These are phyloP conservation scores for Cladosporium cucumerinum DNA, from an alignment of 2,329 filamentous ascomycete species.

Conservation along the genomic window DNA sequence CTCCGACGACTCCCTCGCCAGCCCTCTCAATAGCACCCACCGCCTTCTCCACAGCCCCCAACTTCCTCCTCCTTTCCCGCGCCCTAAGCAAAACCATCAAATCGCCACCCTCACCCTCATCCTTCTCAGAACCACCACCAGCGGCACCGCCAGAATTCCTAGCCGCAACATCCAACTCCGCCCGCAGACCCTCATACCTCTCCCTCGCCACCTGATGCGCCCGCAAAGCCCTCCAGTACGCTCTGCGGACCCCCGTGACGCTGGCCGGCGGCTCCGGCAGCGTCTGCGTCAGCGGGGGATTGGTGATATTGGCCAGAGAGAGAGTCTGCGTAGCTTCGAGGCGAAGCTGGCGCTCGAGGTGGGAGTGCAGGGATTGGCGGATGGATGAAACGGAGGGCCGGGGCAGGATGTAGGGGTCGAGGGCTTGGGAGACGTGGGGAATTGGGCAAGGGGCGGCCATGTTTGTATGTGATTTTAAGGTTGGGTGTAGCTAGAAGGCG, in stretches of 20 bases:
- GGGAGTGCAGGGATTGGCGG: slow-evolving; percentile 27
- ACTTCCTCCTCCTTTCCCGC: slow-evolving; percentile 5
- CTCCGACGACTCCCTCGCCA: not conserved
- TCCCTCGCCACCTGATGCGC: slow-evolving; percentile 30
- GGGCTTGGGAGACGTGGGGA: slow-evolving; percentile 29
- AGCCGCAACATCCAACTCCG: slow-evolving; percentile 23
- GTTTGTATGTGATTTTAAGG: not conserved
- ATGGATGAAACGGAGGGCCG: slow-evolving; percentile 29
- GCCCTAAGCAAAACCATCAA: slow-evolving; percentile 9
- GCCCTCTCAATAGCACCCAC: slow-evolving; percentile 6
- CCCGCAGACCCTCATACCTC: slow-evolving; percentile 30
- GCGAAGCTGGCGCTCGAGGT: slow-evolving; percentile 22
- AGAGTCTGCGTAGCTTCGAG: slow-evolving; percentile 17
- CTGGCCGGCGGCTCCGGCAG: slow-evolving; percentile 19
- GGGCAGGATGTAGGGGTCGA: slow-evolving; percentile 32
- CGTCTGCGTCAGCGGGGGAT: slow-evolving; percentile 1
- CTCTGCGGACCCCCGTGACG: slow-evolving; percentile 30
- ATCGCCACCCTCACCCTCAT: not conserved
- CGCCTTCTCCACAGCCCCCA: slow-evolving; percentile 8
- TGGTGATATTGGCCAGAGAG: slow-evolving; percentile 17
- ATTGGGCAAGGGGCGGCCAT: slow-evolving; percentile 24
- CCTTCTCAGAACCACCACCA: not conserved
- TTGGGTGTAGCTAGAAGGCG: not conserved
- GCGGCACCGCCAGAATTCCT: not conserved
- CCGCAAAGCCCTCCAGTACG: slow-evolving; percentile 31